These are phyloP conservation scores for Rhinocladiella similis DNA, from an alignment of 2,329 filamentous ascomycete species.

Conservation along the genomic window DNA sequence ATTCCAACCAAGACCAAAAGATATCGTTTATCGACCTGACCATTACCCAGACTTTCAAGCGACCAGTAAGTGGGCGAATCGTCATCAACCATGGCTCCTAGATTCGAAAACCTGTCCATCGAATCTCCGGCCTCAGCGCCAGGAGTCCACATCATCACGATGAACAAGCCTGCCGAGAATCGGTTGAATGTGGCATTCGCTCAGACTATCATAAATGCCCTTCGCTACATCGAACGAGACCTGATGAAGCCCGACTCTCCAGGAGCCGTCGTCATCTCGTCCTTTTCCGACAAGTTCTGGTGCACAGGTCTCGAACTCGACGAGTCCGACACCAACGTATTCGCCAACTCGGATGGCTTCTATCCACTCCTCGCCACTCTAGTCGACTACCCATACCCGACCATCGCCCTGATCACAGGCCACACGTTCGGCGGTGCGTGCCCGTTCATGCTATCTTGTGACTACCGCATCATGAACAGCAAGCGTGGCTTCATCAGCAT, in stretches of 20 bases:
- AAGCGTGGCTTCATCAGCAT: constrained; percentile 50
- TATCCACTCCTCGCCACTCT: constrained; percentile 54
- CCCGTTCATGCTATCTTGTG: constrained; percentile 49
- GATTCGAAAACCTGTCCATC: constrained; percentile 26
- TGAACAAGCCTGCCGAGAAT: constrained; percentile 57
- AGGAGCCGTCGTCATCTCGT: constrained; percentile 55
- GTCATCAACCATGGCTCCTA: constrained; percentile 9
- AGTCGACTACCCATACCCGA: constrained; percentile 52
- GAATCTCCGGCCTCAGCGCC: constrained; percentile 23
- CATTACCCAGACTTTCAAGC: too few relatives aligned
- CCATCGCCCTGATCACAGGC: constrained; percentile 49
- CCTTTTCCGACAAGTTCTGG: constrained; percentile 47
- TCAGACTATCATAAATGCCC: constrained; percentile 55
- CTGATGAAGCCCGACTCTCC: constrained; percentile 49
- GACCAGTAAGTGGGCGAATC: too few relatives aligned
- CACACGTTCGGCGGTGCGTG: constrained; percentile 53
- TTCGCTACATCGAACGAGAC: constrained; percentile 45
- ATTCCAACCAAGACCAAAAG: too few relatives aligned
- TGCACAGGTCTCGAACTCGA: constrained; percentile 52
- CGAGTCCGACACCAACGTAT: constrained; percentile 50
- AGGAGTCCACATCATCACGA: constrained; percentile 54
- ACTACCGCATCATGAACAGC: constrained; percentile 51
- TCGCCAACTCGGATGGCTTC: constrained; percentile 59
- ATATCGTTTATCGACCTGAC: too few relatives aligned
- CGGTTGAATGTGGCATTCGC: constrained; percentile 51